Base-by-base conservation (phyloP, 2,329 filamentous ascomycete genomes). In the Paracoccidioides lutzii region DNA sequence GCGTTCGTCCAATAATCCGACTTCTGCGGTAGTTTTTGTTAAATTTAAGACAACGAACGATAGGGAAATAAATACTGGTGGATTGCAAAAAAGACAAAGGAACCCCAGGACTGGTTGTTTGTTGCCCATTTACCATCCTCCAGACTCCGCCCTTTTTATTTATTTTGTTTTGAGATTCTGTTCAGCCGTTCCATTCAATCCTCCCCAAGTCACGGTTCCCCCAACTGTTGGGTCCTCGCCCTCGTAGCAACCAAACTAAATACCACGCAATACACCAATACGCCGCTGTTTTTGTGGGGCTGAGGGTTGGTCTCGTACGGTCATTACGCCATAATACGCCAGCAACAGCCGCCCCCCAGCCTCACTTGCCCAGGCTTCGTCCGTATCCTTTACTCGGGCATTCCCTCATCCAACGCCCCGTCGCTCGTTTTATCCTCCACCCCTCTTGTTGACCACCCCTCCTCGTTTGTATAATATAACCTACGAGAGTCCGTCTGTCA, bases 391-490 rank as follows among this genome's bases (percentile, higher is more conserved):
- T 22, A 22, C 22, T 22, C 22, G 22, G 22, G 22, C 22, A 22
- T 22, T 52, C 49, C 38, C 5, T 46, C 38, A 15, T 42, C 30
- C 50, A 52, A 56, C n/a, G 9, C n/a, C 22, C 12, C 5, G 33
- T 59, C 58, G 61, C 30, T 52, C 40, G 32, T 52, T 32, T 37
- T 46, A 56, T 40, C 46, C 45, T 38, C 32, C 51, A 35, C 46
- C 37, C 33, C 42, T 53, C 40, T 14, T 45, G 28, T 46, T 10
- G 30, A 33, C 33, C 54, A 40, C 57, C 41, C 42, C 42, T 38
- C 32, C 46, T 60, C 64, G 59, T 62, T 59, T 62, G 35, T 28
- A 15, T 42, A 14, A 41, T 42, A 53, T 38, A 42, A 8, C 44
- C 53, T 14, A 22, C 53, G 53, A 35, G 43, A 32, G 43, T 32